Conservation (phyloP, 2,329 filamentous ascomycete genomes). For the Chalara sp. region DNA sequence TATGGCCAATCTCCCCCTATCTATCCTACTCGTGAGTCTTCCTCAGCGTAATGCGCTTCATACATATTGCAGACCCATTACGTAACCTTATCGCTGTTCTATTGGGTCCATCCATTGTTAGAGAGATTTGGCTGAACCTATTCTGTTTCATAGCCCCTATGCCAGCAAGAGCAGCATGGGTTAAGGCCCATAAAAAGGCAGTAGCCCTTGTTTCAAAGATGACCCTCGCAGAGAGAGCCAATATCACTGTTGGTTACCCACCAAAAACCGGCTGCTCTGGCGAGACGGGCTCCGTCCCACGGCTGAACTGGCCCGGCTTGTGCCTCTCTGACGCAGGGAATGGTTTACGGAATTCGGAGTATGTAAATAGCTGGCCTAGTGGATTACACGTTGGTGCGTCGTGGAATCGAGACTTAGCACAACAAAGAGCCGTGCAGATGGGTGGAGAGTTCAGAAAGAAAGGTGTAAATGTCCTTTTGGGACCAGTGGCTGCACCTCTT, state of each 20-base stretch:
- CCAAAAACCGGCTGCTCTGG: slow-evolving; percentile 9
- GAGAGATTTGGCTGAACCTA: too few species aligned
- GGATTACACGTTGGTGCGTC: slow-evolving; percentile 58
- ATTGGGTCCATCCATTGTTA: too few species aligned
- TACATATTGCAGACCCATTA: too few species aligned
- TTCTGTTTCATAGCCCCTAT: too few species aligned
- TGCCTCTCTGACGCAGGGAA: slow-evolving; percentile 15
- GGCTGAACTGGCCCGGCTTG: slow-evolving; percentile 8
- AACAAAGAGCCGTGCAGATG: slow-evolving; percentile 58
- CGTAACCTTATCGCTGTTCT: too few species aligned
- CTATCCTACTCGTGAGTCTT: not conserved
- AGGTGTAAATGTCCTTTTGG: too few species aligned
- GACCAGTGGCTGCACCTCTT: too few species aligned
- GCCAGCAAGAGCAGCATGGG: slow-evolving; percentile 52
- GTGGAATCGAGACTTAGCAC: slow-evolving; percentile 66
- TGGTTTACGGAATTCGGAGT: slow-evolving; percentile 37
- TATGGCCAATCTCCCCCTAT: not conserved
- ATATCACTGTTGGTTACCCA: slow-evolving; percentile 8
- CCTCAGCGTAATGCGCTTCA: too few species aligned
- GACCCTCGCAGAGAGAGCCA: slow-evolving; percentile 69
- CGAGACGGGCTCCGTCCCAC: slow-evolving; percentile 7
- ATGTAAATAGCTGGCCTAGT: slow-evolving; percentile 56
- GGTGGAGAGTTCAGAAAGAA: slow-evolving; percentile 69
- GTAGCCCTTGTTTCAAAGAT: slow-evolving; percentile 60
- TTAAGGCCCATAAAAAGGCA: slow-evolving; percentile 61